Evolutionary conservation across 192 early-diverging fungal genomes (phyloP), one percentile per base, ranked within the genome.

Genomic region (Spinellus fusiger): DNA sequence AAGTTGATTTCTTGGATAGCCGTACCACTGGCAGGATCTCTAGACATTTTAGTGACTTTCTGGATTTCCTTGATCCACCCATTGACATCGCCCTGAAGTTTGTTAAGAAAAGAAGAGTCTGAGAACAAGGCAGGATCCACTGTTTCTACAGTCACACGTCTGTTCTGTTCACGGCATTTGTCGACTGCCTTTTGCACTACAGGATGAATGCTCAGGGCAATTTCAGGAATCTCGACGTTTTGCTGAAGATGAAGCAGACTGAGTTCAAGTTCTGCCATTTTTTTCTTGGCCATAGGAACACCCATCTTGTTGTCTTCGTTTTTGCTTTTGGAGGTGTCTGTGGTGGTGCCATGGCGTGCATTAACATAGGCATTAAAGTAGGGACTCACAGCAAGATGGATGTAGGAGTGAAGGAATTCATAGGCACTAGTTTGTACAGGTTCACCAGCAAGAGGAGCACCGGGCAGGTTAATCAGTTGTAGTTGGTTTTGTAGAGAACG

Each of bases 31-130:
- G 85, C 73, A 13, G 95, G 93, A 59, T 99, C 98, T 52, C 98
- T 86, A 44, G 84, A 80, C 50, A 99, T 84, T 66, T 93, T 92
- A 38, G 96, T 97, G 16, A 99, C 96, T 65, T 97, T 98, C 65
- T 98, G 95, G 69, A 99, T 98, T 71, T 98, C 98, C 67, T 94
- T 95, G 73, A 98, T 93, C 98, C 98, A 99, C 5, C 86, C 88
- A 63, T 98, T 98, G 33, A 99, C 96, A 62, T 95, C 93, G 54
- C 80, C 77, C 72, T 98, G 96, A 44, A 99, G 80, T 66, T 89
- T 87, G 77, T 99, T 98, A 23, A 98, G 75, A 52, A 98, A 92
- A 3, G 80, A 71, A 1, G 93, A 91, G 61, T 99, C 93, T 1
- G 81, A 77, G 29, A 91, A 77, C 46, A 88, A 75, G 22, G 76